Evolutionary conservation across 2,329 filamentous ascomycete genomes (phyloP), one percentile per base, ranked within the genome.

Genomic region (Alternaria sp.): DNA sequence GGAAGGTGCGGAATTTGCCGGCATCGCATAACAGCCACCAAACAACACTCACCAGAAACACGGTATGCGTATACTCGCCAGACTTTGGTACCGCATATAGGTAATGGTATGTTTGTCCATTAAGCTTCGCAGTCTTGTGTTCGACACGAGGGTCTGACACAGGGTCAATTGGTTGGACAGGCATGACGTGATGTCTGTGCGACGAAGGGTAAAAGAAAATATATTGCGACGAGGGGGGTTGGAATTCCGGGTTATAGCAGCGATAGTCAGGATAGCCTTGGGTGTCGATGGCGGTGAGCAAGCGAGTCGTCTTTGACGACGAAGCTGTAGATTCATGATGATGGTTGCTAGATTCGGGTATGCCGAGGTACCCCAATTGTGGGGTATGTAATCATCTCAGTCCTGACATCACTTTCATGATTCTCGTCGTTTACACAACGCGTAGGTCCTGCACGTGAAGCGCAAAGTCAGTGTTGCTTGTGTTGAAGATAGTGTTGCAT

Each of bases 51-150:
- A 88, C 84, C 61, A 89, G 79, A 65, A 89, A 83, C 15, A 88
- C 81, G 1, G 85, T 88, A 26, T 81, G 83, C 65, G 79, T 83
- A 67, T 81, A 83, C n/a, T 80, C 75, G 50, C 72, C 80, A 69
- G 73, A 75, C 54, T 69, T 63, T 1, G 86, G 85, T 47, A 81
- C 78, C 44, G 83, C 85, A 66, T 85, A 82, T 28, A 89, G 78
- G 70, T 88, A 89, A 52, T 86, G 87, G 82, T 96, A 97, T 32
- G 84, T 92, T 72, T 87, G 86, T 68, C 90, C 90, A 69, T 91
- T 89, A 61, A 94, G 82, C 56, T 83, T 81, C 45, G 88, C 86
- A 59, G 85, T 89, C 72, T 87, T 85, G 76, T 89, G 86, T 72
- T 88, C 82, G 71, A 93, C 85, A 66, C 92, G 87, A 32, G 88